phyloP scores from a whole-genome alignment of 495 filamentous ascomycete genomes.

The Aspergillus asperescens region DNA sequence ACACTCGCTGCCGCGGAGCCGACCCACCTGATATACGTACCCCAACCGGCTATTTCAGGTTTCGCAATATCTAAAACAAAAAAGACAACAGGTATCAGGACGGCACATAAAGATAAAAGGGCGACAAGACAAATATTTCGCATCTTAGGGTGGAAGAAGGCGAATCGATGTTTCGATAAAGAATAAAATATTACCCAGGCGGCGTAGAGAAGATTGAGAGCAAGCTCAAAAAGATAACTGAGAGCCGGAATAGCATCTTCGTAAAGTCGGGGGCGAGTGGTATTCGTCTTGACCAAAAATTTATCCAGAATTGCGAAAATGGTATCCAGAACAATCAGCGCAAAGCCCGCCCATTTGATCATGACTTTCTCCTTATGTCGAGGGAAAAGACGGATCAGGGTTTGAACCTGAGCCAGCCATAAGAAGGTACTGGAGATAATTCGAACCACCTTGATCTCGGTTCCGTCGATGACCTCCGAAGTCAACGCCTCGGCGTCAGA shows the following conservation, averaged over 20 bases:
- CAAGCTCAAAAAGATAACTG: slow-evolving; percentile 87
- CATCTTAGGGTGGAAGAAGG: slow-evolving; percentile 91
- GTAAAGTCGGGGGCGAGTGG: slow-evolving; percentile 62
- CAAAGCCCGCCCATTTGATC: slow-evolving; percentile 98
- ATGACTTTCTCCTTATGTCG: slow-evolving; percentile 95
- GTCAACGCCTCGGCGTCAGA: slow-evolving; percentile 70
- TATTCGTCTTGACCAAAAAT: slow-evolving; percentile 60
- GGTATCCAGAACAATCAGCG: slow-evolving; percentile 82
- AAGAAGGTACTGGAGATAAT: slow-evolving; percentile 92
- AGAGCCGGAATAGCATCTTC: slow-evolving; percentile 87
- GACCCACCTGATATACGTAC: slow-evolving; percentile 96
- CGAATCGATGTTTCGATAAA: slow-evolving; percentile 84
- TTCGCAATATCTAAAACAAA: slow-evolving; percentile 91
- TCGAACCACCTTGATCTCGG: slow-evolving; percentile 79
- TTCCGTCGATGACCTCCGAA: slow-evolving; percentile 67
- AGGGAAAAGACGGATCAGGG: slow-evolving; percentile 89
- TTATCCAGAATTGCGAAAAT: slow-evolving; percentile 85
- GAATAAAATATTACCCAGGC: slow-evolving; percentile 96
- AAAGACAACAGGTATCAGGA: slow-evolving; percentile 89
- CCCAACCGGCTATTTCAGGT: slow-evolving; percentile 86
- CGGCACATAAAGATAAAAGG: slow-evolving; percentile 66
- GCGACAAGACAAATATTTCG: slow-evolving; percentile 86
- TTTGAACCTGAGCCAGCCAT: slow-evolving; percentile 97
- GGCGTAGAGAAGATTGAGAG: slow-evolving; percentile 83
- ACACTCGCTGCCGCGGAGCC: slow-evolving; percentile 94